Evolutionary conservation across 2,329 filamentous ascomycete genomes (phyloP).

Genomic region (Neurospora sp.): DNA sequence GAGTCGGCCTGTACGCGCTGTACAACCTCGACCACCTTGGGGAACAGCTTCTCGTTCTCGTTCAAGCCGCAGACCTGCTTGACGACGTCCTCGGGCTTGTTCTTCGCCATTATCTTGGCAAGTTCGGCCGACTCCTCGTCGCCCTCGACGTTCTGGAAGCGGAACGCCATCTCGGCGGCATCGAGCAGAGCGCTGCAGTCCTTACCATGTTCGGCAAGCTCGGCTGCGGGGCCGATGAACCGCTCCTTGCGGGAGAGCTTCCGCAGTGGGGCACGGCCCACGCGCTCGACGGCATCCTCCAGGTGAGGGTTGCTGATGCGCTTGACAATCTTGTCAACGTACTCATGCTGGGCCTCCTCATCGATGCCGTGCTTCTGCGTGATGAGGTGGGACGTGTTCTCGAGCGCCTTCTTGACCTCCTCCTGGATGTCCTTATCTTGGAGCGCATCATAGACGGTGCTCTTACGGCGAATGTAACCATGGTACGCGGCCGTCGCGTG

Average conservation of each 20-base stretch:
- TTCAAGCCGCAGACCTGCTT: conserved; percentile 74
- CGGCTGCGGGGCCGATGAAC: conserved; percentile 83
- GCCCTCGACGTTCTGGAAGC: conserved; percentile 87
- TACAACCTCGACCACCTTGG: conserved; percentile 65
- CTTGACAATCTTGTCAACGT: conserved; percentile 84
- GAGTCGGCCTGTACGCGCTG: conserved; percentile 67
- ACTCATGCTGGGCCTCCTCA: conserved; percentile 65
- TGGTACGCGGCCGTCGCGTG: conserved; percentile 96
- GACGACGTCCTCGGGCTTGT: conserved; percentile 64
- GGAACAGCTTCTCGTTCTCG: conserved; percentile 64
- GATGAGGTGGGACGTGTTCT: conserved; percentile 80
- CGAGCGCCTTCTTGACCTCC: conserved; percentile 68
- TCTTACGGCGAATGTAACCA: conserved; percentile 76
- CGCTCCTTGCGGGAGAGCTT: conserved; percentile 94
- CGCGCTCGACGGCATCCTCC: conserved; percentile 87
- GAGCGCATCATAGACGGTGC: conserved; percentile 82
- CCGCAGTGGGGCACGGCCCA: conserved; percentile 85
- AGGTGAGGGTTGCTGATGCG: conserved; percentile 91
- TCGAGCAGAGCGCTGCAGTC: conserved; percentile 65
- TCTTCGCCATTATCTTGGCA: conserved; percentile 71
- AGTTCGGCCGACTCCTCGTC: conserved; percentile 85
- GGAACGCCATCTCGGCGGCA: conserved; percentile 82
- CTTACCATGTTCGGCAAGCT: conserved; percentile 74
- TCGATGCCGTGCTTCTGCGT: conserved; percentile 76
- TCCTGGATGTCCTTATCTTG: conserved; percentile 69